Evolutionary conservation across 2,329 filamentous ascomycete genomes (phyloP), one percentile per base, ranked within the genome.

Genomic region (Parastagonospora avenae): DNA sequence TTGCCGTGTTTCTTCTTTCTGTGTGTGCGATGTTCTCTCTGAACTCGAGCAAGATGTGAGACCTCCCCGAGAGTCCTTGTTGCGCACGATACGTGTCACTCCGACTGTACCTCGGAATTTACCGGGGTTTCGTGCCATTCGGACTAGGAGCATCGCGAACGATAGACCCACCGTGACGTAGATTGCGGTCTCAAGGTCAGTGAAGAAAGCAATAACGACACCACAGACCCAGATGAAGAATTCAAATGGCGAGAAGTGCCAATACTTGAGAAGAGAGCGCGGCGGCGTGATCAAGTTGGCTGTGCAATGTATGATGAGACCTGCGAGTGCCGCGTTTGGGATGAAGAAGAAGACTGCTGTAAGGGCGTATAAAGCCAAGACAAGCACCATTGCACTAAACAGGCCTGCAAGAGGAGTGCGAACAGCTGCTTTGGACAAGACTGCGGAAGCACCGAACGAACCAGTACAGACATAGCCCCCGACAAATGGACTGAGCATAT

Each of bases 381-480:
- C 81, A 4, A 97, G 90, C 8, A 97, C 82, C 14, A 88, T 45
- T 0, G 89, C 92, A 7, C 92, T 96, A 60, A 96, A 90, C 31
- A 94, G 81, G 72, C 93, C 92, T 7, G 90, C 91, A 46, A 96
- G 86, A 1, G 92, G 92, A 0, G 92, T 96, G 16, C 91, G 86
- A 5, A 96, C 92, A 62, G 92, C 92, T 35, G 93, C 92, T 74
- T 96, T 97, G 9, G 92, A 92, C 72, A 96, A 92, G 74, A 97
- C 96, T 41, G 93, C 92, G 24, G 92, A 96, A 54, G 92, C 86
- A 38, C 90, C 94, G 79, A 97, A 97, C 2, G 92, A 97, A 1
- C 92, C 92, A 2, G 92, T 97, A 0, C 91, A 89, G 8, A 92
- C 90, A 66, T 94, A 97, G 2, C 82, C 92, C 46, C 92, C 93